Evolutionary conservation across 208 protist species (phyloP).

Genomic region (Crithidia sp.): DNA sequence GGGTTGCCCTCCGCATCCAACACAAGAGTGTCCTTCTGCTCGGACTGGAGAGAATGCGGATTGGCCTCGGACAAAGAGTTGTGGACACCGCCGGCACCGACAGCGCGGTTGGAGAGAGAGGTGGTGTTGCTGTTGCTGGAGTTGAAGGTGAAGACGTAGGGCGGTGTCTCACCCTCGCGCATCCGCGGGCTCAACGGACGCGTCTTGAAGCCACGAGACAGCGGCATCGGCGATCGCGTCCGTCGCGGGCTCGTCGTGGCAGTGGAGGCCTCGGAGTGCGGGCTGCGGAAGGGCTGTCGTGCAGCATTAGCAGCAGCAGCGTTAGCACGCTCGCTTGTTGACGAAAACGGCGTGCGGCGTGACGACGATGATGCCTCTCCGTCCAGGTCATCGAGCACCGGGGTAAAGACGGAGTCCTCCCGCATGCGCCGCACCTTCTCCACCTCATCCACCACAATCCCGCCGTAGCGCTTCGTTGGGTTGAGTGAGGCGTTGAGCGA

Average conservation of each 20-base stretch:
- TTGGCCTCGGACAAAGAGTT: neutral
- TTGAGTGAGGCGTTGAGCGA: neutral
- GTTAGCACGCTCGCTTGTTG: neutral
- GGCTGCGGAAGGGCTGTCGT: neutral
- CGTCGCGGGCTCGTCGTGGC: neutral
- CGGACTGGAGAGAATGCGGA: neutral
- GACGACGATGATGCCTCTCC: neutral
- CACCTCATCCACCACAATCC: conserved; percentile 40
- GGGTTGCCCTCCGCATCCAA: neutral
- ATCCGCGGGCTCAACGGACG: neutral
- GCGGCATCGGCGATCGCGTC: neutral
- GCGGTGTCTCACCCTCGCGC: neutral
- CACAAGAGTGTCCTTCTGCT: neutral
- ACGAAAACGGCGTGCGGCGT: neutral
- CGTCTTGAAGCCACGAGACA: neutral
- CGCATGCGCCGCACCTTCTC: conserved; percentile 34
- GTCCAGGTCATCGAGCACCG: neutral
- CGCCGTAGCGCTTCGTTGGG: neutral
- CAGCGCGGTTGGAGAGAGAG: neutral
- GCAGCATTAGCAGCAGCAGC: neutral
- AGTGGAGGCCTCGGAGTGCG: neutral
- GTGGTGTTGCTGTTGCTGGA: neutral
- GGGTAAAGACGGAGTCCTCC: conserved; percentile 14
- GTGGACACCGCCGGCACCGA: neutral
- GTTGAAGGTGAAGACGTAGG: neutral